These are phyloP conservation scores for Apiospora kogelbergensis DNA, from an alignment of 2,329 filamentous ascomycete genomes.

Conservation along the genomic window DNA sequence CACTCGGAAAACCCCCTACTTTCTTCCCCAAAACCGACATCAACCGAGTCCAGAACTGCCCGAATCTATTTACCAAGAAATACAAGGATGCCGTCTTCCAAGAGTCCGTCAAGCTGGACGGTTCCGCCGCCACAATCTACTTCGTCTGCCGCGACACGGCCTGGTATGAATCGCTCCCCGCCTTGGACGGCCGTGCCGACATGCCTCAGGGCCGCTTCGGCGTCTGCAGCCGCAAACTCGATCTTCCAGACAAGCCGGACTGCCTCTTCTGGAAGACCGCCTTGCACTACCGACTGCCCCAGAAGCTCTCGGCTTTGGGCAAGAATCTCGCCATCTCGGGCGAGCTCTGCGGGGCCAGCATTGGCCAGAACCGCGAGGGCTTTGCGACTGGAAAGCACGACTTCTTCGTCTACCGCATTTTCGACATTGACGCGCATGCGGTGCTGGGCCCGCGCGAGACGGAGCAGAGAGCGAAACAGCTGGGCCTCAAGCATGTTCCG, in stretches of 20 bases:
- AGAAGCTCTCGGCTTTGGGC: slow-evolving; percentile 21
- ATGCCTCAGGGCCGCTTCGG: slow-evolving; percentile 29
- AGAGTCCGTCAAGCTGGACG: slow-evolving; percentile 40
- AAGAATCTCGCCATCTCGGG: slow-evolving; percentile 30
- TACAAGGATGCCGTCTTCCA: slow-evolving; percentile 30
- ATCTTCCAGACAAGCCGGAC: slow-evolving; percentile 21
- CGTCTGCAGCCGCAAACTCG: slow-evolving; percentile 29
- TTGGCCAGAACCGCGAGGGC: slow-evolving; percentile 28
- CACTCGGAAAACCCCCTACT: slow-evolving; percentile 18
- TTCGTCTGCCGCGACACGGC: slow-evolving; percentile 29
- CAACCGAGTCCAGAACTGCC: slow-evolving; percentile 25
- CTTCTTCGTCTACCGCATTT: slow-evolving; percentile 35
- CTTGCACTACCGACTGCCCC: slow-evolving; percentile 19
- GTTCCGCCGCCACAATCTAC: slow-evolving; percentile 37
- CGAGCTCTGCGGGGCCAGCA: slow-evolving; percentile 29
- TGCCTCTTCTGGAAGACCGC: slow-evolving; percentile 26
- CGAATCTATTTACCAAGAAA: slow-evolving; percentile 15
- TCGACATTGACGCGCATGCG: slow-evolving; percentile 29
- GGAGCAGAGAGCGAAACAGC: slow-evolving; percentile 23
- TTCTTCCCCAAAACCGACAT: slow-evolving; percentile 26
- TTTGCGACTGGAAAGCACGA: slow-evolving; percentile 23
- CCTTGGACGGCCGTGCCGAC: slow-evolving; percentile 14
- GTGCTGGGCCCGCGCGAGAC: slow-evolving; percentile 28
- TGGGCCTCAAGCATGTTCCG: slow-evolving; percentile 28
- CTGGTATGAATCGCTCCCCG: slow-evolving; percentile 18